These are phyloP conservation scores for Clitopilus hobsonii DNA, from an alignment of 768 basidiomycete genomes.

Conservation along the genomic window DNA sequence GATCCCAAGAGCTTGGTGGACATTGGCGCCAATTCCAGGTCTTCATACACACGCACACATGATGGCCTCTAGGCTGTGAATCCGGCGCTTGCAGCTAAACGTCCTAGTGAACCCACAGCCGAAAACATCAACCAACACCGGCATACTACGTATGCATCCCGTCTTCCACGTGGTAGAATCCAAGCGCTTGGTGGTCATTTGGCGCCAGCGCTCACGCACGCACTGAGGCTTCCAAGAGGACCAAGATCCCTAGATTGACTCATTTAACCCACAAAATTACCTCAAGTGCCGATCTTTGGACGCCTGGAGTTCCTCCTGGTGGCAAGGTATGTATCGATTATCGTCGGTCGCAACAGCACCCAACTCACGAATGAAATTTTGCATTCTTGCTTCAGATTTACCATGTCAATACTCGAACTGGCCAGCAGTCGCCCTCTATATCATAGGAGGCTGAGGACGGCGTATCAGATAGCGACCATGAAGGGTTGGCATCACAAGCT, in stretches of 20 bases:
- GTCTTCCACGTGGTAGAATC: too few relatives aligned
- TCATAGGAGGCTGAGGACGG: constrained; percentile 70
- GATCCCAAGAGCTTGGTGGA: too few relatives aligned
- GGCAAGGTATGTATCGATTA: constrained; percentile 60
- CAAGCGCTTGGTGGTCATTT: too few relatives aligned
- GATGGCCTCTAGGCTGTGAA: too few relatives aligned
- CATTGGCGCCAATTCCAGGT: too few relatives aligned
- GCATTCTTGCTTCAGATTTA: constrained; percentile 60
- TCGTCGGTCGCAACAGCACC: neutral
- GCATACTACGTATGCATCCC: too few relatives aligned
- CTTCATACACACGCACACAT: too few relatives aligned
- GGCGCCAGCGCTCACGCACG: too few relatives aligned
- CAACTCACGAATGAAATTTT: neutral
- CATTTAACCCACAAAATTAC: constrained; percentile 28
- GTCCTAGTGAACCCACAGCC: too few relatives aligned
- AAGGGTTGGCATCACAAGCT: constrained; percentile 52
- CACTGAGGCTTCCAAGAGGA: constrained; percentile 33
- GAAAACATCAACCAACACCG: too few relatives aligned
- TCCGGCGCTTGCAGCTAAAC: too few relatives aligned
- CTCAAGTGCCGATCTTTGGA: constrained; percentile 77
- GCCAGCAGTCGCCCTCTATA: constrained; percentile 78
- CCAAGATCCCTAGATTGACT: constrained; percentile 26
- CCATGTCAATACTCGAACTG: constrained; percentile 89
- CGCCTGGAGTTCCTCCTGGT: constrained; percentile 76
- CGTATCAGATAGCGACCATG: constrained; percentile 57